Conservation (phyloP, 495 filamentous ascomycete species). For the Penicillium salamii region DNA sequence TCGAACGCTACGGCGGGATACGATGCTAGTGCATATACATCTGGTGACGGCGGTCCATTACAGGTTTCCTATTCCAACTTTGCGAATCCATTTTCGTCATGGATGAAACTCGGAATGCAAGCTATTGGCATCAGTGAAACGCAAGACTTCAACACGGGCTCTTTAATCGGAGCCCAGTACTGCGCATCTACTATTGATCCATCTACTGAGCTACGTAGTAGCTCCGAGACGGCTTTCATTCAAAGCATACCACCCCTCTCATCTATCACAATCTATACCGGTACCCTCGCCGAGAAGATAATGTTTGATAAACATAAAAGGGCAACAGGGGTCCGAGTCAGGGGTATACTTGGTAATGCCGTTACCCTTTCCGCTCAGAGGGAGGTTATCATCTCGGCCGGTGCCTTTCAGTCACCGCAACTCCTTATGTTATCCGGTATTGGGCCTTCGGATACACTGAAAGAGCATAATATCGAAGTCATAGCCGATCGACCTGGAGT, state of each 20-base stretch:
- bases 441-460: conserved; percentile 15
- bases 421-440: conserved; percentile 36
- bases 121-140: neutral
- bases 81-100: neutral
- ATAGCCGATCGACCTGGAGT: neutral
- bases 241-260: too few species aligned
- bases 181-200: neutral
- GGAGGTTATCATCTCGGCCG: conserved; percentile 36
- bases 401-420: conserved; percentile 16
- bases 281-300: neutral
- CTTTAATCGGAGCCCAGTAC: neutral
- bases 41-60: neutral
- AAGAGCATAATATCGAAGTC: neutral
- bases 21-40: neutral
- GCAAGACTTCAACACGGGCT: neutral
- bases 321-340: neutral
- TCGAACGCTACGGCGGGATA: neutral
- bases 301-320: neutral
- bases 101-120: neutral
- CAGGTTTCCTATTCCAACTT: neutral
- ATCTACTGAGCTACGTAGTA: neutral
- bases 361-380: neutral
- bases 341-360: neutral
- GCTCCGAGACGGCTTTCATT: neutral
- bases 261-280: neutral